Conservation (phyloP, 2,329 filamentous ascomycete species). For the Coniochaeta sp. region DNA sequence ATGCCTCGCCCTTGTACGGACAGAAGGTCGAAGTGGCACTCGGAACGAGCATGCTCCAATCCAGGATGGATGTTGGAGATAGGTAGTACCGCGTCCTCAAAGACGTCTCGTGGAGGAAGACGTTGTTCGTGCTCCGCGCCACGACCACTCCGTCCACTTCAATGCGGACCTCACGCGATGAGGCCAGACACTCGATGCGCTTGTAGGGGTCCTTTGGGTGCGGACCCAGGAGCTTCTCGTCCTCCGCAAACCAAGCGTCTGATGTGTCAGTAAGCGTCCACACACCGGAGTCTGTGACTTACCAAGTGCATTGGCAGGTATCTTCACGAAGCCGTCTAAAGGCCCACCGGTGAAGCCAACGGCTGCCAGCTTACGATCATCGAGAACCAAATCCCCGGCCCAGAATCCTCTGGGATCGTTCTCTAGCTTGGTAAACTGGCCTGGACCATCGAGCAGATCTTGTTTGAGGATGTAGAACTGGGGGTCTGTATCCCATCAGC, state of each 20-base stretch:
- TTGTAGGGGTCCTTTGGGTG: slow-evolving; percentile 65
- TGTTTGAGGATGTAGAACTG: slow-evolving; percentile 23
- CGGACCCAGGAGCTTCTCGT: slow-evolving; percentile 24
- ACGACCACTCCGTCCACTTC: slow-evolving; percentile 37
- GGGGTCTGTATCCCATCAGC: slow-evolving; percentile 13
- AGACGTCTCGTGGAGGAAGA: slow-evolving; percentile 55
- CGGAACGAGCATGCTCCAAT: slow-evolving; percentile 33
- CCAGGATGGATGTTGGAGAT: slow-evolving; percentile 39
- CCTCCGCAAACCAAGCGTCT: slow-evolving; percentile 30
- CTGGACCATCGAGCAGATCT: slow-evolving; percentile 11
- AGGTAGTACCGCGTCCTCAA: slow-evolving; percentile 54
- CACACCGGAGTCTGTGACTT: background rate
- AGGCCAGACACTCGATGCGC: slow-evolving; percentile 53
- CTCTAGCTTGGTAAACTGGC: slow-evolving; percentile 5
- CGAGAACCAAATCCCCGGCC: slow-evolving; percentile 11
- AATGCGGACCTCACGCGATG: slow-evolving; percentile 45
- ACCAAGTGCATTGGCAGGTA: slow-evolving; percentile 8
- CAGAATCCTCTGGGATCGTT: slow-evolving; percentile 9
- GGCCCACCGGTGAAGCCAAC: slow-evolving; percentile 8
- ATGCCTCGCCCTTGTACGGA: slow-evolving; percentile 61
- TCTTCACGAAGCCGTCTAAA: slow-evolving; percentile 14
- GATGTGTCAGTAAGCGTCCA: slow-evolving; percentile 6
- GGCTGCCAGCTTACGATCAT: slow-evolving; percentile 14
- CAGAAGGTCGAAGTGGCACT: slow-evolving; percentile 50
- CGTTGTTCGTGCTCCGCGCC: slow-evolving; percentile 34